These are phyloP conservation scores for Cyberlindnera misumaiensis DNA, from an alignment of 805 yeast genomes.

Conservation along the genomic window DNA sequence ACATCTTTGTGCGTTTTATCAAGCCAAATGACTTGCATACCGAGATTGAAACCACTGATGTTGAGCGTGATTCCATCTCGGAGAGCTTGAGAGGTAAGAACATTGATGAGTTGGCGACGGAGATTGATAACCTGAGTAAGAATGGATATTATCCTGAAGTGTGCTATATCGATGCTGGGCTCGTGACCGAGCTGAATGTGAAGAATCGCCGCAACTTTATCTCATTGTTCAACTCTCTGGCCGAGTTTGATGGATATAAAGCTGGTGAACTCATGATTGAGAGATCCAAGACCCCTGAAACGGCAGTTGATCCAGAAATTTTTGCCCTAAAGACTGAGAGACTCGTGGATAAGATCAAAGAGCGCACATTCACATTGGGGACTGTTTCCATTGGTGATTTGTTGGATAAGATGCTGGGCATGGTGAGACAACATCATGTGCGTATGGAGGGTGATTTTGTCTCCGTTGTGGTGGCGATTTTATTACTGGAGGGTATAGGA, in stretches of 20 bases:
- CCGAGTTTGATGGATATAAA: slow-evolving; percentile 86
- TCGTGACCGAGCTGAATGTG: slow-evolving; percentile 82
- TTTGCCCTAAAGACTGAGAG: slow-evolving; percentile 85
- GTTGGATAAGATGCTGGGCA: slow-evolving; percentile 74
- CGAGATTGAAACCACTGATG: slow-evolving; percentile 19
- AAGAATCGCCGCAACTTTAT: slow-evolving; percentile 77
- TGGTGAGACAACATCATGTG: slow-evolving; percentile 94
- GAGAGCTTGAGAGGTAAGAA: slow-evolving; percentile 15
- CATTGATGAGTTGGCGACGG: slow-evolving; percentile 37
- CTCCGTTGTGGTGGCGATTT: slow-evolving; percentile 89
- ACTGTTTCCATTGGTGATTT: slow-evolving; percentile 88
- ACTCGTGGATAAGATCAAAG: slow-evolving; percentile 72
- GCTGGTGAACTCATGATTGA: slow-evolving; percentile 97
- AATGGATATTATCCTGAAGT: slow-evolving; percentile 76
- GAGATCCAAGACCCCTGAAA: slow-evolving; percentile 89
- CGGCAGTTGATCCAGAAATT: slow-evolving; percentile 76
- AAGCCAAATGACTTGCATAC: slow-evolving; percentile 33
- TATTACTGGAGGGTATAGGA: slow-evolving; percentile 91
- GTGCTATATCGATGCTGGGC: slow-evolving; percentile 88
- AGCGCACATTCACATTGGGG: slow-evolving; percentile 87
- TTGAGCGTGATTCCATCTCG: slow-evolving; percentile 20
- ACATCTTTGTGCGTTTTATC: slow-evolving; percentile 71
- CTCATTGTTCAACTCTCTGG: slow-evolving; percentile 80
- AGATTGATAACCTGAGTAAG: slow-evolving; percentile 39
- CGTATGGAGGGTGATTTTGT: slow-evolving; percentile 97